Conservation (phyloP, 768 basidiomycete genomes). For the Lactifluus hygrophoroides region DNA sequence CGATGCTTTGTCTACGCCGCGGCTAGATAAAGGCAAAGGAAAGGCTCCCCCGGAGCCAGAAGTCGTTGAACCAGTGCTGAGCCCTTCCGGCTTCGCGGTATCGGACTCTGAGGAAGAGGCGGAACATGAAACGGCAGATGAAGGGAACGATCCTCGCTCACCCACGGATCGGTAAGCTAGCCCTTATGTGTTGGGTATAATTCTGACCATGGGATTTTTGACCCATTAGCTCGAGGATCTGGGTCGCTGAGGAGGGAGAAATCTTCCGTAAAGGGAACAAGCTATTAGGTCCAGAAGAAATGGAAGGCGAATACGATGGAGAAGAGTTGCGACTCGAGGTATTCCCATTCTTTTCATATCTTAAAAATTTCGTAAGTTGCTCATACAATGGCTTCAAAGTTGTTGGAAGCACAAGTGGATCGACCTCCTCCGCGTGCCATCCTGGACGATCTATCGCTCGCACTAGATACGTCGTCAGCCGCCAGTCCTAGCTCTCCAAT, state of each 20-base stretch:
- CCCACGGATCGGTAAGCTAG: constrained; percentile 17
- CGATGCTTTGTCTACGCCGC: constrained; percentile 45
- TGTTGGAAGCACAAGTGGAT: constrained; percentile 80
- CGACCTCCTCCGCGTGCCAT: constrained; percentile 71
- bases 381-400: constrained; percentile 32
- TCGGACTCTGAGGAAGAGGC: constrained; percentile 31
- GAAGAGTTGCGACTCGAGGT: constrained; percentile 83
- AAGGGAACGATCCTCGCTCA: constrained; percentile 21
- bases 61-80: constrained; percentile 60
- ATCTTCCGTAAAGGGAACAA: constrained; percentile 88
- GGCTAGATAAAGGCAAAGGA: constrained; percentile 72
- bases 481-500: constrained; percentile 11
- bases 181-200: background rate
- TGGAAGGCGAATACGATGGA: constrained; percentile 83
- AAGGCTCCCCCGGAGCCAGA: constrained; percentile 61
- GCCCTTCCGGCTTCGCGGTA: constrained; percentile 35
- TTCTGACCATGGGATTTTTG: background rate
- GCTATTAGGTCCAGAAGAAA: constrained; percentile 73
- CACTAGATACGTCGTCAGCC: constrained; percentile 14
- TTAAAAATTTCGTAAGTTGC: background rate
- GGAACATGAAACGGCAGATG: constrained; percentile 37
- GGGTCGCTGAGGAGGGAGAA: constrained; percentile 94
- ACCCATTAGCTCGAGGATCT: constrained; percentile 55
- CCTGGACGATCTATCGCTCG: constrained; percentile 39
- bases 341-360: constrained; percentile 21